Base-by-base conservation (phyloP, 2,329 filamentous ascomycete species). In the Beauveria brongniartii region DNA sequence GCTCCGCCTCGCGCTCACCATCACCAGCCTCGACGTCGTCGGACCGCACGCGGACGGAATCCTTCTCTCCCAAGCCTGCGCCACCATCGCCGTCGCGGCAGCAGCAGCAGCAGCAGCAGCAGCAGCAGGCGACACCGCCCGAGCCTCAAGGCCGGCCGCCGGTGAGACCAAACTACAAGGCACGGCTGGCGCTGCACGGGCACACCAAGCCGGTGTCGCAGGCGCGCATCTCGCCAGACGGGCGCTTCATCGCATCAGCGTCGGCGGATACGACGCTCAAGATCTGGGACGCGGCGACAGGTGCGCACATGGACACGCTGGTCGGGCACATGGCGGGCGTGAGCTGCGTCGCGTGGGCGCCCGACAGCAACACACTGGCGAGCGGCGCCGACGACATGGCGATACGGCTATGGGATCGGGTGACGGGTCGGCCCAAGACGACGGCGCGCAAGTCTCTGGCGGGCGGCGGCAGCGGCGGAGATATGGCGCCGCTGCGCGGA, bases 341-440 rank as follows among this genome's bases (percentile, higher is more conserved):
- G 20, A 96, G 90, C 37, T 93, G 92, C 44, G 82, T 99, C 53
- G 88, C 92, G n/a, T 99, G 94, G 94, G 88, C 88, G 63, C 92
- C 93, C 0, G 92, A 97, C 72, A 91, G 89, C 63, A 87, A 87
- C 67, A 91, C 90, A 3, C 82, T 99, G 52, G 94, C 93, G 4
- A 93, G 91, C 10, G 94, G 93, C 26, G 93, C 90, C 5, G 94
- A 99, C 74, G 94, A 99, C 80, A 99, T 99, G 76, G 86, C 89
- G 1, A 97, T 99, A 64, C 85, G 94, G 2, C 78, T 99, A 1
- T 99, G 94, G 94, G 90, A 97, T 69, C 77, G 85, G 8, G 80
- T 85, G 20, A 87, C 84, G 24, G 82, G 82, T 0, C 76, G 80
- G 8, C 81, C 82, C 16, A 81, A 80, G 62, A 76, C 74, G 37